phyloP scores from a whole-genome alignment of 1,139 yeast species.

The Debaryomycetaceae sp. region DNA sequence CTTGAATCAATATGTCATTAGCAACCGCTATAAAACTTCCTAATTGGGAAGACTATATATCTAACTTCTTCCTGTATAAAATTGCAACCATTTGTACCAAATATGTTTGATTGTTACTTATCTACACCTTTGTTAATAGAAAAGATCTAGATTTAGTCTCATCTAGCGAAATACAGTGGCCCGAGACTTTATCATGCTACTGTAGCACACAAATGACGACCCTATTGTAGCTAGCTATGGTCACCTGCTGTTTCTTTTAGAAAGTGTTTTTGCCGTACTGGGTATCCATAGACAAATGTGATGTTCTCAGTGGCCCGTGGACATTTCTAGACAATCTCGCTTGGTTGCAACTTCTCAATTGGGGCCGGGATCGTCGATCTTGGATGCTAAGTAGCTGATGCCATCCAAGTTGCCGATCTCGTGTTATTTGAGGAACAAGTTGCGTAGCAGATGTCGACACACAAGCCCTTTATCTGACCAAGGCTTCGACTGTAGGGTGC shows the following conservation, averaged over 20 bases:
- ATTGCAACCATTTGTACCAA: not conserved
- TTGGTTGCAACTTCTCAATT: too few species aligned
- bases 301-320: too few species aligned
- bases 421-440: too few species aligned
- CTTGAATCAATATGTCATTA: constrained; percentile 8
- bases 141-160: constrained; percentile 5
- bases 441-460: too few species aligned
- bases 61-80: not conserved
- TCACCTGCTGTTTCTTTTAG: not conserved
- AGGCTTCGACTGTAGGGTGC: too few species aligned
- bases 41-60: not conserved
- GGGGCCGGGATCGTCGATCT: too few species aligned
- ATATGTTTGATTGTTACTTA: not conserved
- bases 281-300: too few species aligned
- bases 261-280: too few species aligned
- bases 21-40: constrained; percentile 5
- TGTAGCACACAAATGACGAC: not conserved
- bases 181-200: not conserved
- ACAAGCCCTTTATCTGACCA: too few species aligned
- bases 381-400: too few species aligned
- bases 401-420: too few species aligned
- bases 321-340: too few species aligned
- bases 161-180: not conserved
- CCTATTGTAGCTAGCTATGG: not conserved
- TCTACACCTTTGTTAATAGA: constrained; percentile 5